phyloP scores from a whole-genome alignment of 2,329 filamentous ascomycete species.

The Colletotrichum horii region DNA sequence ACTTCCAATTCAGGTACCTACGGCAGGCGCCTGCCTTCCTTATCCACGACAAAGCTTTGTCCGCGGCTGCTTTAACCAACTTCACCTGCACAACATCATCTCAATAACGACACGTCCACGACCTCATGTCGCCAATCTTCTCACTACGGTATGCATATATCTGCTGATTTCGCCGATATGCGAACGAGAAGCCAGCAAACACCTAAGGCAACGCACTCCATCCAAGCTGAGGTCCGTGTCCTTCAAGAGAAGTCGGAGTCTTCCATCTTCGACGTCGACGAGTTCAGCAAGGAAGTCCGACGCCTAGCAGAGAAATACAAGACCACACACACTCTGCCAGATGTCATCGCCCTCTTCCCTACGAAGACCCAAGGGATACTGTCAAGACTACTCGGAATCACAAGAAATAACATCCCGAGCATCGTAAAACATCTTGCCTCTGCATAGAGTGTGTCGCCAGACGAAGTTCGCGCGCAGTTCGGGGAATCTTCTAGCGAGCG shows the following conservation, averaged over 20 bases:
- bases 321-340: neutral
- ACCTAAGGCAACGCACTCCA: neutral
- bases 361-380: neutral
- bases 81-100: neutral
- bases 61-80: neutral
- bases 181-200: neutral
- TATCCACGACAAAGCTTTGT: neutral
- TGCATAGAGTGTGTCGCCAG: neutral
- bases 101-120: neutral
- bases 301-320: neutral
- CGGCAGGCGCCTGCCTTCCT: neutral
- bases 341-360: neutral
- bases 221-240: neutral
- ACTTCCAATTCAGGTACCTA: neutral
- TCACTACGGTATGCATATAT: neutral
- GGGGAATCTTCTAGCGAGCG: neutral
- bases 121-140: neutral
- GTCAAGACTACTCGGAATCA: neutral
- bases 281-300: neutral
- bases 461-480: neutral
- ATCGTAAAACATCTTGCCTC: neutral
- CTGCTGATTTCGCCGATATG: neutral
- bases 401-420: neutral
- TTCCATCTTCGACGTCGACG: neutral
- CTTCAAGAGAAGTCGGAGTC: neutral